Evolutionary conservation across 225 moss, liverwort and hornwort genomes (phyloP).

Genomic region (Physcomitrellopsis africana): DNA sequence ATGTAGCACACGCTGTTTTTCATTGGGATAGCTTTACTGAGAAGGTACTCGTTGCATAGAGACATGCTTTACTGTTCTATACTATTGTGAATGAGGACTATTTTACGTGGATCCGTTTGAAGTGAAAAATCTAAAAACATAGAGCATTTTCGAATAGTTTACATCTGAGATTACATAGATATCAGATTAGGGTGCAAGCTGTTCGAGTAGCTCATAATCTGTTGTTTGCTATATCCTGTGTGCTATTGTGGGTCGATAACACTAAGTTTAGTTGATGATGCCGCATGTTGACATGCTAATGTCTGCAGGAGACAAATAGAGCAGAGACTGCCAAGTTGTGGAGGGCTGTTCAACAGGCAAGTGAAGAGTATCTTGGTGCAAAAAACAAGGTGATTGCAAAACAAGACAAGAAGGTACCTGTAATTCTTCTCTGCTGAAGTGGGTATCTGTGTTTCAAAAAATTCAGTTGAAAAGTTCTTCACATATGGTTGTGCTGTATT

Average conservation of each 20-base stretch:
- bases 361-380: slow-evolving; percentile 71
- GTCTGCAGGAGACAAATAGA: slow-evolving; percentile 69
- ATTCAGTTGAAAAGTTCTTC: slow-evolving; percentile 1
- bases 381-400: slow-evolving; percentile 68
- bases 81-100: not conserved
- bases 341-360: slow-evolving; percentile 70
- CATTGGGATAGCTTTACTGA: not conserved
- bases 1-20: not conserved
- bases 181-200: slow-evolving; percentile 22
- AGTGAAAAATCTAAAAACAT: slow-evolving; percentile 19
- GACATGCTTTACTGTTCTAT: slow-evolving; percentile 12
- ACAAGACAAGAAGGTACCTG: slow-evolving; percentile 71
- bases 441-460: slow-evolving; percentile 13
- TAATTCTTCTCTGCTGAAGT: slow-evolving; percentile 14
- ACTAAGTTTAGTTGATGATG: slow-evolving; percentile 21
- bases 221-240: slow-evolving; percentile 24
- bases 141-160: not conserved
- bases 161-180: not conserved
- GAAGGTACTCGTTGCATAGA: not conserved
- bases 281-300: slow-evolving; percentile 30
- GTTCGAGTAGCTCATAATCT: slow-evolving; percentile 11
- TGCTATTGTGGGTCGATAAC: slow-evolving; percentile 13
- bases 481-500: slow-evolving; percentile 14
- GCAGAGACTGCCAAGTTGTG: slow-evolving; percentile 59
- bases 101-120: slow-evolving; percentile 6